These are phyloP conservation scores for Castanea mollissima DNA, from an alignment of 306 rosid genomes.

Conservation along the genomic window DNA sequence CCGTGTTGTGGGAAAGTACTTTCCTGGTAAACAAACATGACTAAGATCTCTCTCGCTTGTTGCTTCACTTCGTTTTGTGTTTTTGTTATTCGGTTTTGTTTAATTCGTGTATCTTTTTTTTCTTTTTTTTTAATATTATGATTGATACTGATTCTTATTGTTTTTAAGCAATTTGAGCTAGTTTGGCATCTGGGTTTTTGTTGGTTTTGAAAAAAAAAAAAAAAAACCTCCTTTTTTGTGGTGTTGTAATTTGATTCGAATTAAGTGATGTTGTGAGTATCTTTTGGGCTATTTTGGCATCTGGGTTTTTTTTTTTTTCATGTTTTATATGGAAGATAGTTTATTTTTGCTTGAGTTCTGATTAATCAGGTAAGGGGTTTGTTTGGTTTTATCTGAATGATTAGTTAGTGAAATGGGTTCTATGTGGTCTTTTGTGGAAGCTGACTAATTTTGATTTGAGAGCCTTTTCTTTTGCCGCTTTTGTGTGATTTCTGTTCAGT, in stretches of 20 bases:
- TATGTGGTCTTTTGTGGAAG: neutral
- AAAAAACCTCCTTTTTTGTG: too few relatives aligned
- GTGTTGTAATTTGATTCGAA: too few relatives aligned
- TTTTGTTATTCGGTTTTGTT: neutral
- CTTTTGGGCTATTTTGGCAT: neutral
- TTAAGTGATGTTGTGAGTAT: too few relatives aligned
- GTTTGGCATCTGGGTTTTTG: neutral
- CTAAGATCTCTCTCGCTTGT: neutral
- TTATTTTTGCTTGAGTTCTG: neutral
- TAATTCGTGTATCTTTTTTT: neutral
- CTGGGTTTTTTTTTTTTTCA: neutral
- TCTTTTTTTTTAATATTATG: neutral
- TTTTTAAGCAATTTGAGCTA: neutral
- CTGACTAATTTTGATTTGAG: neutral
- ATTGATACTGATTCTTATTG: neutral
- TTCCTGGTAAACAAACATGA: conserved; percentile 59
- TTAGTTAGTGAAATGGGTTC: neutral
- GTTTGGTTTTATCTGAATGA: neutral
- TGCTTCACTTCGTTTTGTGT: neutral
- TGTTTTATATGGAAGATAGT: neutral
- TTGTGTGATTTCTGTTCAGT: neutral
- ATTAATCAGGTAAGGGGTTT: neutral
- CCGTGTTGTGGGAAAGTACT: conserved; percentile 82
- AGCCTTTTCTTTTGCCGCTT: neutral
- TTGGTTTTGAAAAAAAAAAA: neutral